Conservation (phyloP, 2,329 filamentous ascomycete genomes). For the Colletotrichum costaricense region DNA sequence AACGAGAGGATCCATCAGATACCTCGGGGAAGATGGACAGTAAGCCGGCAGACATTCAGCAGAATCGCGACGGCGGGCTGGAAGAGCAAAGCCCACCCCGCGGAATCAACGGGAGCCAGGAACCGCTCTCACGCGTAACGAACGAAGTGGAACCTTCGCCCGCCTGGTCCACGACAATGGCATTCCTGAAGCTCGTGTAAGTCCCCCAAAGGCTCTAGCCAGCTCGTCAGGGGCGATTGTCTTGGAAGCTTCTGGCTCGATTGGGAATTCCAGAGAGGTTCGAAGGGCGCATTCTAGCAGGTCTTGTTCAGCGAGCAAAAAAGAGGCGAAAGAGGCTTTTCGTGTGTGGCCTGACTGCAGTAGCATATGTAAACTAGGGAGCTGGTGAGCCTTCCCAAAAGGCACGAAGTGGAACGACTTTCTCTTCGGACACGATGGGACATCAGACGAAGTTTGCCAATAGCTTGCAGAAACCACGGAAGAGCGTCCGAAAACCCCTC, state of each 20-base stretch:
- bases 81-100: neutral
- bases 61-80: constrained; percentile 20
- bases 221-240: neutral
- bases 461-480: neutral
- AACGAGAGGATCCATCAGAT: neutral
- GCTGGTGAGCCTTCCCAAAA: neutral
- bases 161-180: neutral
- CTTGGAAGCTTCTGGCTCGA: neutral
- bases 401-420: no score
- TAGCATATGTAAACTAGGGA: neutral
- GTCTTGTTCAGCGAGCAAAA: neutral
- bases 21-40: neutral
- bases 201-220: no score
- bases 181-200: constrained; percentile 13
- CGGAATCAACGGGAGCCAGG: neutral
- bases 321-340: neutral
- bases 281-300: neutral
- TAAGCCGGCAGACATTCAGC: constrained; percentile 13
- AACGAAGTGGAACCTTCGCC: neutral
- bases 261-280: neutral
- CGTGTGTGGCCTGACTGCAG: neutral
- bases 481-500: neutral
- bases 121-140: neutral
- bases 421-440: constrained; percentile 1
- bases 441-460: neutral